Base-by-base conservation (phyloP, 257 asterid species). In the Leonotis leonurus region DNA sequence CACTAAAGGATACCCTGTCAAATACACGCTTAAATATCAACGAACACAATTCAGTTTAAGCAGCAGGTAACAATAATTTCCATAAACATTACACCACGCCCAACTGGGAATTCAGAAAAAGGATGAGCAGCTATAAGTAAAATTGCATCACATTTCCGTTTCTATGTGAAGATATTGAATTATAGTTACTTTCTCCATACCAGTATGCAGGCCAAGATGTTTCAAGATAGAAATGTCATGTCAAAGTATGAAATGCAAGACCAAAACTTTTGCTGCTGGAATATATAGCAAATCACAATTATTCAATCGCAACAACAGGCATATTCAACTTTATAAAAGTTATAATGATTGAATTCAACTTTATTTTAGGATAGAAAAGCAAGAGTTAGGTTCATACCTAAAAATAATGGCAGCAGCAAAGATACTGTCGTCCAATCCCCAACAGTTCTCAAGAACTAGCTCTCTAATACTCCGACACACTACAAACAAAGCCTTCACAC, bases 371-470 rank as follows among this genome's bases (percentile, higher is more conserved):
- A 12, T 62, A 56, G 41, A 30, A 48, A 17, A 29, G 55, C 55
- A 33, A 6, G 58, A 62, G 65, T 43, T 41, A 41, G 64, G 12
- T 44, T 12, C 69, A 53, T 79, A 87, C 95, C 93, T 75, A 72
- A 82, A 80, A 68, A 78, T 32, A 65, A 74, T 68, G 26, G 89
- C 86, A 52, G 85, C 74, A 20, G 80, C 73, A 75, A 88, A 81
- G 64, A 74, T 39, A 56, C 40, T 62, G 60, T 81, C 64, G 56
- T 83, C 86, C 73, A 88, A 76, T 61, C 96, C 96, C 96, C 96
- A 88, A 63, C 96, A 85, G 62, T 88, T 83, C 62, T 82, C 86
- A 48, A 85, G 41, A 30, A 77, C 76, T 8, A 88, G 84, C 73
- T 81, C 82, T 60, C 84, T 77, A 32, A 83, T 75, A 16, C 78